Percentiles rank a stretch among this genome's conserved stretches.
Conservation (phyloP, 2,329 filamentous ascomycete species). For the Tolypocladium tundrense region DNA sequence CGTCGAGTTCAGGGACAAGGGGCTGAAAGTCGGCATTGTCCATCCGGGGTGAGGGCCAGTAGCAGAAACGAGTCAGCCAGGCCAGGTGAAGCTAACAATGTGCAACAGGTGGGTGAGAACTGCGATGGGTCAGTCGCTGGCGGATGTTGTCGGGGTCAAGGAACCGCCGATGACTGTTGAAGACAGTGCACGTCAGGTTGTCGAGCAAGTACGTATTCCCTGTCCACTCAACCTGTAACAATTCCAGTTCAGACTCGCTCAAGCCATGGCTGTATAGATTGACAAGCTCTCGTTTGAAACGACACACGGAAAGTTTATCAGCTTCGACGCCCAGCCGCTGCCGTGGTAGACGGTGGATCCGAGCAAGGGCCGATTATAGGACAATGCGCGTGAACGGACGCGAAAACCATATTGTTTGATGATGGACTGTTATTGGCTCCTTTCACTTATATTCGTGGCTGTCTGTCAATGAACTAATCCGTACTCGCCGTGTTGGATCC, state of each 20-base stretch:
- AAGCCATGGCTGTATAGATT: not conserved
- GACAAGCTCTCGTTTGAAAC: conserved; percentile 5
- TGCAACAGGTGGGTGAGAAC: conserved; percentile 7
- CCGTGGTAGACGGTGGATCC: conserved; percentile 3
- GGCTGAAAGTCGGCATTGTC: conserved; percentile 20
- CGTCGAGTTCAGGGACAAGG: conserved; percentile 17
- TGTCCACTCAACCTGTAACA: no score
- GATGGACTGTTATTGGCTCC: no score
- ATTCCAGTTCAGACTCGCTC: not conserved
- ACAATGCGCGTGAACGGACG: no score
- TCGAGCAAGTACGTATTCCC: conserved; percentile 4
- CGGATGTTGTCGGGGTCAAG: conserved; percentile 3
- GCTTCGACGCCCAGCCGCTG: conserved; percentile 3
- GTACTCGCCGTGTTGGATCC: no score
- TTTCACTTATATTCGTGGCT: no score
- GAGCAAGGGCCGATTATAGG: not conserved
- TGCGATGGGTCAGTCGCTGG: conserved; percentile 5
- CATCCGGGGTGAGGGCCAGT: conserved; percentile 16
- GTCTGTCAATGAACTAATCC: no score
- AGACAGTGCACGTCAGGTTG: conserved; percentile 3
- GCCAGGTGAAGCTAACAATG: not conserved
- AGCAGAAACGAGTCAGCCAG: no score
- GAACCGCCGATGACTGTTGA: conserved; percentile 5
- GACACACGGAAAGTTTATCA: conserved; percentile 8
- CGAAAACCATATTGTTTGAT: no score